A percentile compares a stretch with the other conserved stretches of the same genome.
phyloP scores from a whole-genome alignment of 768 basidiomycete genomes.

The Leucocoprinus leucothites region DNA sequence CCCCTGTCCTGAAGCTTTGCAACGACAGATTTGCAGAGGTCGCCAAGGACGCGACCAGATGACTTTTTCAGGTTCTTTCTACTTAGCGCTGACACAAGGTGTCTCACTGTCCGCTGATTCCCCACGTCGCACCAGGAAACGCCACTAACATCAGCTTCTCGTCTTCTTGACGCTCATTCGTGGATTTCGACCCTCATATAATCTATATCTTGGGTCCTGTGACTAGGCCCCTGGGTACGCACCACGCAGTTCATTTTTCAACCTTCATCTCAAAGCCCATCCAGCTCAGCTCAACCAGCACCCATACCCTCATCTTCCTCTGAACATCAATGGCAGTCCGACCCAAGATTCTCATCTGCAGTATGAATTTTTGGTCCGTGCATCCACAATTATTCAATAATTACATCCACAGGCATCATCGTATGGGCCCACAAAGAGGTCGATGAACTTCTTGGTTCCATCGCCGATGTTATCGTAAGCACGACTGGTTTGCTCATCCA shows the following conservation, averaged over 20 bases:
- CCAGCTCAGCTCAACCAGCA: no score
- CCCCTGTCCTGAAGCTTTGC: no score
- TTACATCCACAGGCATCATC: constrained; percentile 48
- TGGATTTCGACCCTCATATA: not conserved
- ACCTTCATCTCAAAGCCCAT: no score
- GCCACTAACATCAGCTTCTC: not conserved
- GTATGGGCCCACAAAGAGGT: constrained; percentile 82
- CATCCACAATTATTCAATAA: not conserved
- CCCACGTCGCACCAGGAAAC: not conserved
- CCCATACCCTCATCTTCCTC: not conserved
- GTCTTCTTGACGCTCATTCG: not conserved
- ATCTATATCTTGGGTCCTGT: not conserved
- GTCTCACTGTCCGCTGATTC: not conserved
- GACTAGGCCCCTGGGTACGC: not conserved
- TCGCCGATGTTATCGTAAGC: constrained; percentile 78
- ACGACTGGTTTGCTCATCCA: not conserved
- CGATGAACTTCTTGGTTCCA: constrained; percentile 55
- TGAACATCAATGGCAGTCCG: constrained; percentile 26
- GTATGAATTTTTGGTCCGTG: constrained; percentile 19
- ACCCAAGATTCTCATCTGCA: constrained; percentile 32
- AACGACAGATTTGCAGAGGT: no score
- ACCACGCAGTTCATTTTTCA: no score
- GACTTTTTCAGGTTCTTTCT: no score
- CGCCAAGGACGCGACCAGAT: no score
- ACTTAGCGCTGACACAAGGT: not conserved